phyloP scores from a whole-genome alignment of 1,284 basidiomycete genomes.

The Bondarzewia mesenterica region DNA sequence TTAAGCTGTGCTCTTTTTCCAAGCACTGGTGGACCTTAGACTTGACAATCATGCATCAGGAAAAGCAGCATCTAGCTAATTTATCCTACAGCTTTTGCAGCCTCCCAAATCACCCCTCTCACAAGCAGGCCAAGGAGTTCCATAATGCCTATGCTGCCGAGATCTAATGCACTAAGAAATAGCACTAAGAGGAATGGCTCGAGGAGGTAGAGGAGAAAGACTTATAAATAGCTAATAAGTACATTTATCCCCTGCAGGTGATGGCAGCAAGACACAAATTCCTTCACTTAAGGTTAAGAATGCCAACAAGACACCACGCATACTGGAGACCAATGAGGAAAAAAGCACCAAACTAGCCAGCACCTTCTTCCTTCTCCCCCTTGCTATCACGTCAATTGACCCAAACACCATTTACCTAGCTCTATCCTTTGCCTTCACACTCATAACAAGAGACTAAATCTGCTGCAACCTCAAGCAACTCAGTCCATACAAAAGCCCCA shows the following conservation, averaged over 20 bases:
- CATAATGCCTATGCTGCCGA: conserved; percentile 18
- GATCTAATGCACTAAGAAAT: conserved; percentile 22
- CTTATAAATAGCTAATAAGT: conserved; percentile 25
- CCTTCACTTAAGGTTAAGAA: conserved; percentile 18
- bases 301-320: background rate
- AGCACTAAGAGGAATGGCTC: conserved; percentile 27
- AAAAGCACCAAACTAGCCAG: conserved; percentile 20
- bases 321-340: conserved; percentile 15
- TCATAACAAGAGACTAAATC: background rate
- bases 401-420: background rate
- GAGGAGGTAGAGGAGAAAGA: conserved; percentile 16
- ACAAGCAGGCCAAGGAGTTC: conserved; percentile 20
- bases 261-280: conserved; percentile 23
- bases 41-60: conserved; percentile 10
- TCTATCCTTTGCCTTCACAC: background rate
- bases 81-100: background rate
- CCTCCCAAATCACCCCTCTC: background rate
- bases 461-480: background rate
- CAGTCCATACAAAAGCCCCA: conserved; percentile 23
- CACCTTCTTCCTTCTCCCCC: conserved; percentile 22
- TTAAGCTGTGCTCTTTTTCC: conserved; percentile 14
- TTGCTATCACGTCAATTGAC: background rate
- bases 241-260: conserved; percentile 17
- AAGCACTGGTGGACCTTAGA: conserved; percentile 26
- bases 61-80: background rate